Evolutionary conservation across 768 basidiomycete genomes (phyloP).

Genomic region (Termitomyces sp.): DNA sequence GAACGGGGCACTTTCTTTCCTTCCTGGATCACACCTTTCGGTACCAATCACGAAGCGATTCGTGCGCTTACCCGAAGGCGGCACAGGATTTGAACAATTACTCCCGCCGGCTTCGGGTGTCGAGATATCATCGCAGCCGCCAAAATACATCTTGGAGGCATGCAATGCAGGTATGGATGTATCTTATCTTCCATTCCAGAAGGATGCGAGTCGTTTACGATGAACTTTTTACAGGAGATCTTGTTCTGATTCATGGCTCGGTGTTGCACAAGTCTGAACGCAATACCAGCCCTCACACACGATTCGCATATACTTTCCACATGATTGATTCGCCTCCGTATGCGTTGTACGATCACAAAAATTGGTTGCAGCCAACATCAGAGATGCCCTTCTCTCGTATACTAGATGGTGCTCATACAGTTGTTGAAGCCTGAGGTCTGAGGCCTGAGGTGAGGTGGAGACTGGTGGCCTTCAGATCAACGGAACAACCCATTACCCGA

Average conservation of each 20-base stretch:
- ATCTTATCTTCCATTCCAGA: background rate
- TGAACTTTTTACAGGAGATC: conserved; percentile 52
- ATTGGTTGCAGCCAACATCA: conserved; percentile 90
- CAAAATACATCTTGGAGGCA: conserved; percentile 61
- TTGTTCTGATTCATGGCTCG: conserved; percentile 91
- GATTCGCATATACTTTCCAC: conserved; percentile 95
- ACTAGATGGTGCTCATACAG: conserved; percentile 24
- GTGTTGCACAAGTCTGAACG: conserved; percentile 91
- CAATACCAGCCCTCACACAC: conserved; percentile 75
- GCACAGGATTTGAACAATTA: conserved; percentile 82
- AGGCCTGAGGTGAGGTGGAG: background rate
- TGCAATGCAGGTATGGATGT: conserved; percentile 64
- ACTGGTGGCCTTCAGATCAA: background rate
- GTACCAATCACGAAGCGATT: conserved; percentile 80
- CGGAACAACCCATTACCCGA: background rate
- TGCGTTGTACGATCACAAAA: conserved; percentile 82
- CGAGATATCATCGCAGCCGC: conserved; percentile 26
- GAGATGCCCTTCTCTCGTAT: conserved; percentile 79
- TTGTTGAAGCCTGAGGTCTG: background rate
- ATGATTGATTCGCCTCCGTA: conserved; percentile 79
- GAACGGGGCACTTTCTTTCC: conserved; percentile 86
- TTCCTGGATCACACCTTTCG: conserved; percentile 85
- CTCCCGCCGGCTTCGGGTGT: conserved; percentile 27
- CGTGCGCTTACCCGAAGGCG: conserved; percentile 68
- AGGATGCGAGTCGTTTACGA: background rate